Evolutionary conservation across 2,329 filamentous ascomycete species (phyloP).

Genomic region (Fusarium palustre): DNA sequence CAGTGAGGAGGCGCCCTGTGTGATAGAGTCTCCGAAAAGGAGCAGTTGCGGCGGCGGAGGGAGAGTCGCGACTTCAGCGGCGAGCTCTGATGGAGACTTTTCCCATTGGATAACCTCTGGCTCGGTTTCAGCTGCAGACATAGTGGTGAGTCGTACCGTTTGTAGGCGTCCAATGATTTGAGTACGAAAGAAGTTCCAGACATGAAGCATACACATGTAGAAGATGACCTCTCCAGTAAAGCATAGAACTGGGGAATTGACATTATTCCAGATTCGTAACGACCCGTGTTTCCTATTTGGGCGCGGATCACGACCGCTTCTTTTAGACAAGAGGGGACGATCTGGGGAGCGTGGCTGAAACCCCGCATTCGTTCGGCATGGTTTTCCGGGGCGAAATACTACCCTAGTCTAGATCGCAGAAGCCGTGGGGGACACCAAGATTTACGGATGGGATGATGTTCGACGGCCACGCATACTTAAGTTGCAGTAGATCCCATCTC

Average conservation of each 20-base stretch:
- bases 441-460: not conserved
- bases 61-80: not conserved
- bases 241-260: too few species aligned
- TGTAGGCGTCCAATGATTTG: too few species aligned
- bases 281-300: not conserved
- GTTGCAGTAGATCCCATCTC: not conserved
- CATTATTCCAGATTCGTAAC: not conserved
- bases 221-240: too few species aligned
- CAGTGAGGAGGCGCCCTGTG: not conserved
- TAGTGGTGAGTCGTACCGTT: too few species aligned
- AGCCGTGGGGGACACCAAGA: not conserved
- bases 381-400: not conserved
- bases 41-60: not conserved
- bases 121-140: not conserved
- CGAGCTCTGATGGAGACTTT: not conserved
- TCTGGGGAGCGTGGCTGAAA: not conserved
- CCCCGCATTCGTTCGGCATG: not conserved
- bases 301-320: not conserved
- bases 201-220: too few species aligned
- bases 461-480: not conserved
- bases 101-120: too few species aligned
- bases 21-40: conserved; percentile 6
- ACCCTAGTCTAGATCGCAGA: too few species aligned
- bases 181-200: too few species aligned
- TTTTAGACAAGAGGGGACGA: not conserved